These are phyloP conservation scores for Podila epicladia DNA, from an alignment of 192 early-diverging fungal species.

Conservation along the genomic window DNA sequence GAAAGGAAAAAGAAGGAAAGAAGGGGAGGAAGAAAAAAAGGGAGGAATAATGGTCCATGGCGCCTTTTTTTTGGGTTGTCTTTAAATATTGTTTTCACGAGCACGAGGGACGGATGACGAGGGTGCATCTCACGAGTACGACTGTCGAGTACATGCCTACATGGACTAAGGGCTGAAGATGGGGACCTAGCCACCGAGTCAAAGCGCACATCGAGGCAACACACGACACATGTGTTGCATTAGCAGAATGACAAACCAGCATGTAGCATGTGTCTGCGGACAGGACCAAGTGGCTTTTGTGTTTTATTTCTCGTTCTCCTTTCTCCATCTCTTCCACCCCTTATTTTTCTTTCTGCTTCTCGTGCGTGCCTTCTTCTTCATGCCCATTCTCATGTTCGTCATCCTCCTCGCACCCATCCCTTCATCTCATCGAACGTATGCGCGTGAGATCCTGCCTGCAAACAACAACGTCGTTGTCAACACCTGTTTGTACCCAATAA, in stretches of 20 bases:
- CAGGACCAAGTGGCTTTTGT: neutral
- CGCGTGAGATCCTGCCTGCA: conserved; percentile 5
- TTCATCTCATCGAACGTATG: neutral
- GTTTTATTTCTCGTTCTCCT: neutral
- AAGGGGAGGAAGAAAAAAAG: neutral
- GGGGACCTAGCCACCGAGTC: no score
- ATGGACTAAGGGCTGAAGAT: no score
- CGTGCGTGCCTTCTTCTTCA: neutral
- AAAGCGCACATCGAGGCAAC: no score
- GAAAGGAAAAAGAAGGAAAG: neutral
- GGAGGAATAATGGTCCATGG: neutral
- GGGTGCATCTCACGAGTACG: no score
- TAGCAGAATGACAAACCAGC: no score
- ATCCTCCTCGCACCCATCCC: neutral
- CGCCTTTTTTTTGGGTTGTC: neutral
- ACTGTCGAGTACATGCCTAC: no score
- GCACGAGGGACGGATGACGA: no score
- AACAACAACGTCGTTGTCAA: neutral
- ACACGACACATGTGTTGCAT: neutral
- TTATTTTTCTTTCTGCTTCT: neutral
- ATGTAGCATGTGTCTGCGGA: no score
- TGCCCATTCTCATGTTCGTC: neutral
- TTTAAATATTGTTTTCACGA: neutral
- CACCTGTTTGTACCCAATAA: no score
- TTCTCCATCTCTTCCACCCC: neutral